Evolutionary conservation across 2,329 filamentous ascomycete genomes (phyloP), one percentile per base, ranked within the genome.

Genomic region (Xylariaceae sp.): DNA sequence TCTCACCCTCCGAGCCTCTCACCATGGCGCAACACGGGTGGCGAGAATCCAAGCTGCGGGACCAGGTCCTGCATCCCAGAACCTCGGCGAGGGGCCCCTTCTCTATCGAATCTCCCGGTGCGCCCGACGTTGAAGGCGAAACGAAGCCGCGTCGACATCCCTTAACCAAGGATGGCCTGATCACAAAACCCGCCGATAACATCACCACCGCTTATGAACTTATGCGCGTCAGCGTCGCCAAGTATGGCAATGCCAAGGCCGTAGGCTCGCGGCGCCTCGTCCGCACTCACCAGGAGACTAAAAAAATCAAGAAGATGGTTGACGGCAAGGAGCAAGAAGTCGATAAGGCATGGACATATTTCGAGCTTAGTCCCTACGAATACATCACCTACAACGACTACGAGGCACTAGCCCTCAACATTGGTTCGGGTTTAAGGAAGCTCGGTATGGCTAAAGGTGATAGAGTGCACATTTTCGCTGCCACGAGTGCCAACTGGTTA

Each of bases 281-380:
- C 73, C 82, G 87, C 72, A 87, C 85, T 29, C 90, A 94, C 72
- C 81, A 86, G 63, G 91, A 95, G 75, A 89, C 84, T 66, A 95
- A 93, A 80, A 93, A 91, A 80, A 77, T 95, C 71, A 94, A 93
- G 83, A 94, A 92, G 81, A 81, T 92, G 53, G 77, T 95, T 37
- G 89, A 94, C 70, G 91, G 91, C 60, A 81, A 87, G 67, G 87
- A 93, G 78, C 77, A 83, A 66, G 83, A 92, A 73, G 83, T 92
- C 23, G 88, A 93, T 71, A 95, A 95, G 84, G 82, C 90, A 68
- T 95, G 91, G 91, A 88, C 86, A 51, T 95, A 89, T 74, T 94
- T 91, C 70, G 91, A 95, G 77, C 84, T 93, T 65, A 88, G 87
- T 69, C 79, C 78, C 45, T 95, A 93, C 77, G 82, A 85, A 57